Evolutionary conservation across 371 early-diverging fungal species (phyloP).

Genomic region (Apophysomyces elegans): DNA sequence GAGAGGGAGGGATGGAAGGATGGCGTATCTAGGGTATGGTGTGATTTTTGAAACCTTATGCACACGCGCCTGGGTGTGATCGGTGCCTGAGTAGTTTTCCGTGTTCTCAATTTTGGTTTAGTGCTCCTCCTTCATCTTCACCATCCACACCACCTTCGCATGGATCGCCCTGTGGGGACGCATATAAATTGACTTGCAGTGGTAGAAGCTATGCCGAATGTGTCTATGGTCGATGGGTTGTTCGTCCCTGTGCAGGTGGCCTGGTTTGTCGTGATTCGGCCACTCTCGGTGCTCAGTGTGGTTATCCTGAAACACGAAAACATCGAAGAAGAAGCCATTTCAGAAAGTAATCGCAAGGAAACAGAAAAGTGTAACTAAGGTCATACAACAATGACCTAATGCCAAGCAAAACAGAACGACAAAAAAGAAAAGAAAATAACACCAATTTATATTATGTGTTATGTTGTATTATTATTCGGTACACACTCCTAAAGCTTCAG

Average conservation of each 20-base stretch:
- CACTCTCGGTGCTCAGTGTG: background rate
- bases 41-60: no score
- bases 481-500: background rate
- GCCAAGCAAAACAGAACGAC: background rate
- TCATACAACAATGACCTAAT: background rate
- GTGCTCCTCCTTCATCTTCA: background rate
- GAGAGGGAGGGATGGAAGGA: background rate
- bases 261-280: constrained; percentile 14
- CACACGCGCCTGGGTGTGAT: no score
- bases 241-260: constrained; percentile 15
- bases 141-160: background rate
- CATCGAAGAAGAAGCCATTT: background rate
- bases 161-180: constrained; percentile 13
- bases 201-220: constrained; percentile 16
- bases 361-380: background rate
- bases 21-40: no score
- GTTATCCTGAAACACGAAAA: background rate
- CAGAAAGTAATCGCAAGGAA: background rate
- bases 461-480: no score
- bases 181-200: constrained; percentile 12
- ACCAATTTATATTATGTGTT: no score
- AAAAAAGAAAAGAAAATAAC: background rate
- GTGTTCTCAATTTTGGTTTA: background rate
- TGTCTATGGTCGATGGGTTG: constrained; percentile 18
- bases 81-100: background rate